Evolutionary conservation across 352 stramenopile genomes (phyloP).

Genomic region (Phytopythium delawarense): DNA sequence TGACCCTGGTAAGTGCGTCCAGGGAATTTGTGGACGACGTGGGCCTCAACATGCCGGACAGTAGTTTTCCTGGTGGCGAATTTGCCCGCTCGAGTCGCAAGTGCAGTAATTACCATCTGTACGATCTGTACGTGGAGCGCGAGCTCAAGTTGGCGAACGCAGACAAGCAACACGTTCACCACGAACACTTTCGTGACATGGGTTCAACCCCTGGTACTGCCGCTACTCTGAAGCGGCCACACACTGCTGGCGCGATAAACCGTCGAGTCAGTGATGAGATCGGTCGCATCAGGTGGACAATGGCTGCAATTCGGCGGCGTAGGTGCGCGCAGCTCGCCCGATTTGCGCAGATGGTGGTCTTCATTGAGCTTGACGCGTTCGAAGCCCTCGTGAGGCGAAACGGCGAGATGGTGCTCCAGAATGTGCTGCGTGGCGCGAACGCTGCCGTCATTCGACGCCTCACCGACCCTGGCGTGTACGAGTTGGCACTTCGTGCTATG

Average conservation of each 20-base stretch:
- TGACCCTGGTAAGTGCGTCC: conserved; percentile 32
- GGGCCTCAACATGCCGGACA: conserved; percentile 19
- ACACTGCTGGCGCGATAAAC: neutral
- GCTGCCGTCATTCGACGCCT: conserved; percentile 26
- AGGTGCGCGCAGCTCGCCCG: conserved; percentile 52
- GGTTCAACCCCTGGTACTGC: neutral
- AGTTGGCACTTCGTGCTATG: conserved; percentile 27
- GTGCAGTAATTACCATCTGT: conserved; percentile 59
- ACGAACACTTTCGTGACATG: conserved; percentile 41
- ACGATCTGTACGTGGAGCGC: conserved; percentile 47
- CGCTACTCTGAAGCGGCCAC: neutral
- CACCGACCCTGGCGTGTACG: conserved; percentile 22
- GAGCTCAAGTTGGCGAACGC: conserved; percentile 47
- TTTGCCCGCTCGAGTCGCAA: conserved; percentile 50
- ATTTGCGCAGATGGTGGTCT: conserved; percentile 52
- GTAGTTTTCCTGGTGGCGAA: conserved; percentile 42
- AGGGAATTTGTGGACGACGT: conserved; percentile 31
- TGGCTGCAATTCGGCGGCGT: conserved; percentile 56
- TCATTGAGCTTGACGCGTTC: conserved; percentile 47
- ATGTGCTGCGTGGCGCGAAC: conserved; percentile 41
- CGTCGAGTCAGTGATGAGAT: neutral
- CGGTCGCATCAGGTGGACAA: conserved; percentile 56
- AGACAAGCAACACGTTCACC: conserved; percentile 37
- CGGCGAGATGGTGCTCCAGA: conserved; percentile 32
- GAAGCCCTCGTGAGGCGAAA: conserved; percentile 34